Conservation (phyloP, 805 yeast species). For the Metschnikowia shivogae region DNA sequence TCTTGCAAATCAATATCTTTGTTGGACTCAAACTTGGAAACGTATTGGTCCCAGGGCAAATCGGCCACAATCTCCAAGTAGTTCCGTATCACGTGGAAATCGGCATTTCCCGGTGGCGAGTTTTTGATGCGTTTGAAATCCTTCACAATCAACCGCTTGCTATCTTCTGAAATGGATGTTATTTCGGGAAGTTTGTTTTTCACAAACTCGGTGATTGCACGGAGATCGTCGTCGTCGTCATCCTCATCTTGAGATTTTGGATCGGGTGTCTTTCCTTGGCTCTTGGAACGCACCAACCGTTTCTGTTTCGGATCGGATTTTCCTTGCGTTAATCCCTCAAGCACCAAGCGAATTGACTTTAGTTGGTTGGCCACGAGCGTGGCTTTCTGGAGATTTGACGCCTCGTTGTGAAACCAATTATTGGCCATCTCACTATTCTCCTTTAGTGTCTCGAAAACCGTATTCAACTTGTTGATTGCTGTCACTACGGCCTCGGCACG, state of each 20-base stretch:
- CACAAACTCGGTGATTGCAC: slow-evolving; percentile 34
- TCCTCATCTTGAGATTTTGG: slow-evolving; percentile 25
- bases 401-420: slow-evolving; percentile 47
- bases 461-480: slow-evolving; percentile 33
- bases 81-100: slow-evolving; percentile 59
- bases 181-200: slow-evolving; percentile 35
- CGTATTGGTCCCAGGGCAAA: slow-evolving; percentile 52
- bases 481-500: slow-evolving; percentile 29
- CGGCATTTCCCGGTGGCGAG: slow-evolving; percentile 50
- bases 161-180: slow-evolving; percentile 31
- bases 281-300: slow-evolving; percentile 7
- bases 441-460: slow-evolving; percentile 34
- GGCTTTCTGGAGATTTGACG: slow-evolving; percentile 50
- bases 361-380: slow-evolving; percentile 53
- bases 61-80: slow-evolving; percentile 64
- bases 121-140: slow-evolving; percentile 55
- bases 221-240: slow-evolving; percentile 43
- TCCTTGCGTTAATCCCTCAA: slow-evolving; percentile 38
- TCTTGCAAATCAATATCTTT: slow-evolving; percentile 47
- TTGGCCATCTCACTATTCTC: slow-evolving; percentile 32
- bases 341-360: slow-evolving; percentile 45
- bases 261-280: neutral
- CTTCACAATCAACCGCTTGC: slow-evolving; percentile 37
- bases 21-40: slow-evolving; percentile 29
- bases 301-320: slow-evolving; percentile 1